Evolutionary conservation across 192 early-diverging fungal species (phyloP).

Genomic region (Backusella mclennaniae): DNA sequence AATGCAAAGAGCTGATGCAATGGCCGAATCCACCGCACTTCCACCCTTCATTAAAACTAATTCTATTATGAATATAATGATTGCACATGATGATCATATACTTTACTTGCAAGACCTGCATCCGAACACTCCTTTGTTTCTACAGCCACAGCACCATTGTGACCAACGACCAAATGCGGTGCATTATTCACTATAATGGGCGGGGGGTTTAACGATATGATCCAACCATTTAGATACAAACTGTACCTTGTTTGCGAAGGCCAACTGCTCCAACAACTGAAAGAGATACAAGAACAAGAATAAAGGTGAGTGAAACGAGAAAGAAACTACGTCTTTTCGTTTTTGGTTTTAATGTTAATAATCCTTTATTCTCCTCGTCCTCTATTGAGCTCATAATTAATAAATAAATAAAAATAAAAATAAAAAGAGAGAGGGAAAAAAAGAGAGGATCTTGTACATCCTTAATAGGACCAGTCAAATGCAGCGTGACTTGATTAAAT

Average conservation of each 20-base stretch:
- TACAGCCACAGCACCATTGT: constrained; percentile 65
- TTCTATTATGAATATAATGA: neutral
- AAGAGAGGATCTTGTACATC: neutral
- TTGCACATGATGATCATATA: neutral
- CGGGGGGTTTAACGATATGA: neutral
- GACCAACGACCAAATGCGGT: constrained; percentile 38
- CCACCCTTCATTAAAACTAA: constrained; percentile 79
- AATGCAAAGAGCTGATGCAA: constrained; percentile 84
- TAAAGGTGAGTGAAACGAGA: neutral
- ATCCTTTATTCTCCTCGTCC: neutral
- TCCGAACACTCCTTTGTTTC: constrained; percentile 69
- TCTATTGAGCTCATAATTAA: neutral
- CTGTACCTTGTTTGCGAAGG: neutral
- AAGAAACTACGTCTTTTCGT: neutral
- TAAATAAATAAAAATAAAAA: neutral
- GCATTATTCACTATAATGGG: neutral
- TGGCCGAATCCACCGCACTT: constrained; percentile 84
- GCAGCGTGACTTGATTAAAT: constrained; percentile 1
- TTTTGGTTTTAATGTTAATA: neutral
- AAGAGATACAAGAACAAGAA: neutral
- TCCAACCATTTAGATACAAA: neutral
- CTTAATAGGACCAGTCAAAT: neutral
- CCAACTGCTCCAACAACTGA: neutral
- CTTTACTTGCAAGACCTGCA: constrained; percentile 60
- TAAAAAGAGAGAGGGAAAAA: neutral